Evolutionary conservation across 495 filamentous ascomycete species (phyloP).

Genomic region (Parachaetomium inaequale): DNA sequence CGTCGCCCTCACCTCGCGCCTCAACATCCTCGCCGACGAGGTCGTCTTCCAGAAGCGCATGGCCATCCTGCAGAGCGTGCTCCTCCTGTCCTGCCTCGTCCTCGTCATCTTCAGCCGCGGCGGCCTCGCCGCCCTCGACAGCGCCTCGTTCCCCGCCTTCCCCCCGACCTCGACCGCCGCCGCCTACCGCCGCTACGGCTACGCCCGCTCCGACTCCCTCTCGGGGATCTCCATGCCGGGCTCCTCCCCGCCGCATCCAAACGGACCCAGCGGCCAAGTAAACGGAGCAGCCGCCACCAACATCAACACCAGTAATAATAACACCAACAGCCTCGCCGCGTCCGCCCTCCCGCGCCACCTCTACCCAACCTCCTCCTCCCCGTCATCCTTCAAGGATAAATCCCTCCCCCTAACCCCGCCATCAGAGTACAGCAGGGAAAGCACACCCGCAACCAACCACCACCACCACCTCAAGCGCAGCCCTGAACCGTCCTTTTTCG

Average conservation of each 20-base stretch:
- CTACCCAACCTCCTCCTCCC: background rate
- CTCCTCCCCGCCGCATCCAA: conserved; percentile 1
- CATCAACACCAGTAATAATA: conserved; percentile 6
- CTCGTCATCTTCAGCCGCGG: conserved; percentile 73
- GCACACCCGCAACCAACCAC: conserved; percentile 15
- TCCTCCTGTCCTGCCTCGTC: conserved; percentile 82
- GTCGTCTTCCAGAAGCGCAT: conserved; percentile 94
- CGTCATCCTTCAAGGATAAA: conserved; percentile 24
- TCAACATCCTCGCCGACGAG: conserved; percentile 87
- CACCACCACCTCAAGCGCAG: conserved; percentile 10
- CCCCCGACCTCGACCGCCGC: background rate
- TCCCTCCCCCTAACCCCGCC: conserved; percentile 39
- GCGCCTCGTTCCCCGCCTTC: conserved; percentile 14
- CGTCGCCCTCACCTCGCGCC: conserved; percentile 70
- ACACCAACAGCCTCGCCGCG: conserved; percentile 9
- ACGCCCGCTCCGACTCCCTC: conserved; percentile 3
- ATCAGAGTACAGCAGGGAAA: conserved; percentile 33
- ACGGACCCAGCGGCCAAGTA: background rate
- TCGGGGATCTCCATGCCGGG: background rate
- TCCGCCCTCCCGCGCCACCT: conserved; percentile 14
- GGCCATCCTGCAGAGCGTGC: conserved; percentile 79
- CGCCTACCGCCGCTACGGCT: conserved; percentile 10
- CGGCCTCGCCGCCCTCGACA: conserved; percentile 23
- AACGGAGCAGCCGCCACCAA: background rate
- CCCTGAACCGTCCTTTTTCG: conserved; percentile 16